Evolutionary conservation across 1,284 basidiomycete species (phyloP).

Genomic region (Cutaneotrichosporon mucoides): DNA sequence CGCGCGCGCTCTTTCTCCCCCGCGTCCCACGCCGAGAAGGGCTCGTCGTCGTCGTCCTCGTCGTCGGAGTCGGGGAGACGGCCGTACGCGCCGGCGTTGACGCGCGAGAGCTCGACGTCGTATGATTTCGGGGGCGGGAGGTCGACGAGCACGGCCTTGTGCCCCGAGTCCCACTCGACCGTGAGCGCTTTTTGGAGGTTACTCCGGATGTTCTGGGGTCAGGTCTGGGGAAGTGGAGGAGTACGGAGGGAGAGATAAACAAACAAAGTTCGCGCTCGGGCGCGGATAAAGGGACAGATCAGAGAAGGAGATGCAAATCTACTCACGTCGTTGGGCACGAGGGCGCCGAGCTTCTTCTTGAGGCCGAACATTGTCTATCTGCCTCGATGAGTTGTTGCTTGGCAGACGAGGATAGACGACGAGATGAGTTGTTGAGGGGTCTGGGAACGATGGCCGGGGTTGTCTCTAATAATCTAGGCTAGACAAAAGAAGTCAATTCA

Average conservation of each 20-base stretch:
- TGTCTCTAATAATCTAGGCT: too few relatives aligned
- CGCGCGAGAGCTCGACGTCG: slow-evolving; percentile 28
- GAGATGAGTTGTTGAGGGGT: not conserved
- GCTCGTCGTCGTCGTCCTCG: too few relatives aligned
- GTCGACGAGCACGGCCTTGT: slow-evolving; percentile 43
- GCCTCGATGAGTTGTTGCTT: not conserved
- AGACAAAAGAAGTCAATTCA: too few relatives aligned
- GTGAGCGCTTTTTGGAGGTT: slow-evolving; percentile 41
- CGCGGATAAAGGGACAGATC: too few relatives aligned
- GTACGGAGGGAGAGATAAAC: not conserved
- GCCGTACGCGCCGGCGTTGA: too few relatives aligned
- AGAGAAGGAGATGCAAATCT: not conserved
- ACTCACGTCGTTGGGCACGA: slow-evolving; percentile 25
- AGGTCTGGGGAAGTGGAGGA: not conserved
- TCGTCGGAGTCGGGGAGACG: too few relatives aligned
- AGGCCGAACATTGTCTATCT: slow-evolving; percentile 11
- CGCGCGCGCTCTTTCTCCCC: too few relatives aligned
- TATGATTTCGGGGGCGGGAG: slow-evolving; percentile 21
- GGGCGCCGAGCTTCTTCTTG: slow-evolving; percentile 23
- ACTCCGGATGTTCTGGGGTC: not conserved
- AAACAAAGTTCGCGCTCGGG: too few relatives aligned
- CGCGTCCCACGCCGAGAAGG: too few relatives aligned
- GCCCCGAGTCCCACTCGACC: slow-evolving; percentile 38
- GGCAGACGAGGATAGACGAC: not conserved
- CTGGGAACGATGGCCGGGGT: too few relatives aligned